Base-by-base conservation (phyloP, 257 asterid species). In the Lavandula angustifolia region DNA sequence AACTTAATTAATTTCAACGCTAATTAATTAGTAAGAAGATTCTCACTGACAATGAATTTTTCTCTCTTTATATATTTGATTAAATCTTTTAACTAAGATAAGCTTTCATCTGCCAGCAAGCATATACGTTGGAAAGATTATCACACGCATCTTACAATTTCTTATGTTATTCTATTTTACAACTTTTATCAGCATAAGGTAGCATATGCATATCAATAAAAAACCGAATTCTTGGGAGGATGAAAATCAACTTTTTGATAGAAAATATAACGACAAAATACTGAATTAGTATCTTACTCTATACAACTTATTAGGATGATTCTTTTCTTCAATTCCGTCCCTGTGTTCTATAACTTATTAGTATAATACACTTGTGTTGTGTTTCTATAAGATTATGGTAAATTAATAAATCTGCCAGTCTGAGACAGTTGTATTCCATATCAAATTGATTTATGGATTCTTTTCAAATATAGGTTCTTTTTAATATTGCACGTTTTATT, bases 11-110 rank as follows among this genome's bases (percentile, higher is more conserved):
- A 55, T 14, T 48, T 9, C 29, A 63, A 55, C 41, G 41, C 32
- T 53, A 31, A 13, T 44, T 59, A 27, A 55, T 32, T 56, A 52
- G 17, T 18, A 33, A 37, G 10, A 56, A 37, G 75, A 71, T 71
- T 71, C 60, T 63, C 46, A 43, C 58, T 9, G 34, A 60, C 2
- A 22, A 22, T 22, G 1, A 22, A 22, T 2, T 22, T 22, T 22
- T 22, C 27, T 22, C 27, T 22, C 27, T 22, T 22, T 22, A 22
- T 0, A 22, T 22, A 22, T 22, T 13, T 34, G 17, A 41, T 33
- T 33, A 42, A 13, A 27, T 60, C 57, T 61, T 33, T 17, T 10
- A 17, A 32, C 57, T 34, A 33, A 46, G 41, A 52, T 65, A 55
- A 14, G 29, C 38, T 16, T 10, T 42, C 18, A 11, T 38, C n/a